Conservation (phyloP, 2,329 filamentous ascomycete species). For the Fusarium ambrosium region DNA sequence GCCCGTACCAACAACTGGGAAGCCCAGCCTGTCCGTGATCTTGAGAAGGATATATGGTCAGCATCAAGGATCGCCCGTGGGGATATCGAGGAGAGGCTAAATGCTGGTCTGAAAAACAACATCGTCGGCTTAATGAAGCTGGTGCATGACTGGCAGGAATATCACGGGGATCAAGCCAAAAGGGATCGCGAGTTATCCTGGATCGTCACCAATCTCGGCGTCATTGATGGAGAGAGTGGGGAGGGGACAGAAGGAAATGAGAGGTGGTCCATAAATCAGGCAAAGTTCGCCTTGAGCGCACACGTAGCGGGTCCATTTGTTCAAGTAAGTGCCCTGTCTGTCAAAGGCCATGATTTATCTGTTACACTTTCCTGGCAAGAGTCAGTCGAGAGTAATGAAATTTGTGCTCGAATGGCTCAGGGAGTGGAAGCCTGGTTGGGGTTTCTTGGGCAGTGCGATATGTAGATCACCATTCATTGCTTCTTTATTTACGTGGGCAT, state of each 20-base stretch:
- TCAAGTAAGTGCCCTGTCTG: background rate
- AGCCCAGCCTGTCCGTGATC: background rate
- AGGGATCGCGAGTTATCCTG: background rate
- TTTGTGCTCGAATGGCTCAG: background rate
- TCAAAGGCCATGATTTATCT: background rate
- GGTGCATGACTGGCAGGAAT: background rate
- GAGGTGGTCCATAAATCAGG: background rate
- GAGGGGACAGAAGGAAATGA: background rate
- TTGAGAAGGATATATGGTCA: background rate
- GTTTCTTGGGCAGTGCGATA: background rate
- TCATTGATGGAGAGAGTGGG: background rate
- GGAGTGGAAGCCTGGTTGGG: background rate
- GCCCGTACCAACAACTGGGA: background rate
- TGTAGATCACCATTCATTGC: background rate
- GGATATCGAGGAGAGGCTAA: background rate
- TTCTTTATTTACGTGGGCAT: background rate
- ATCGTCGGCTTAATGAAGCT: background rate
- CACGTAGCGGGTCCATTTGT: background rate
- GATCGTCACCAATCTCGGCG: background rate
- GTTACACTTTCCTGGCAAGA: background rate
- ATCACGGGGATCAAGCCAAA: background rate
- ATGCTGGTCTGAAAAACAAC: background rate
- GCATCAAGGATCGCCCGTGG: background rate
- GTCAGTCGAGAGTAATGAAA: background rate
- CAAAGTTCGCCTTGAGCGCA: background rate